A percentile compares a stretch with the other conserved stretches of the same genome.
Conservation (phyloP, 768 basidiomycete genomes). For the Tylopilus vinaceipallidus region DNA sequence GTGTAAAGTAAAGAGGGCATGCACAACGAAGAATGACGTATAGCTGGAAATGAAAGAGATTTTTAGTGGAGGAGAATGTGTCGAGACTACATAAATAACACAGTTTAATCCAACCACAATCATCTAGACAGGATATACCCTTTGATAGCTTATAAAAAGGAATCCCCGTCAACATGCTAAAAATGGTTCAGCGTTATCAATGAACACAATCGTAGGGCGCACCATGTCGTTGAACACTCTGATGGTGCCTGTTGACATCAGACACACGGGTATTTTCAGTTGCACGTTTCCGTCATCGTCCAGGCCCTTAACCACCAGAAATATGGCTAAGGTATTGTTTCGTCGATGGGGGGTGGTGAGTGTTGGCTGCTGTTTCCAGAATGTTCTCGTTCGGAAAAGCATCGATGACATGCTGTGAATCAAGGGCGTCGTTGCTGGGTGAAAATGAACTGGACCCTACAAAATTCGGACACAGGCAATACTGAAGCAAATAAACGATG, state of each 20-base stretch:
- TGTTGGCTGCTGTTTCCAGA: too few species aligned
- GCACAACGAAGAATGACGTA: constrained; percentile 22
- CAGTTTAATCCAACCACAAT: neutral
- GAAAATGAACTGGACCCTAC: too few species aligned
- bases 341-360: too few species aligned
- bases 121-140: neutral
- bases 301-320: constrained; percentile 11
- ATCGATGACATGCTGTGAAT: too few species aligned
- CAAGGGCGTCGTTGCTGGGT: too few species aligned
- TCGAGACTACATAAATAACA: constrained; percentile 5
- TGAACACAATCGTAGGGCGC: neutral
- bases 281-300: constrained; percentile 10
- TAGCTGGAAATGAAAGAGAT: constrained; percentile 21
- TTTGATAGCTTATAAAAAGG: neutral
- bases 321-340: too few species aligned
- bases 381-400: too few species aligned
- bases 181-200: neutral
- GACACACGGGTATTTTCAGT: constrained; percentile 12
- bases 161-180: constrained; percentile 17
- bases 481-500: constrained; percentile 22
- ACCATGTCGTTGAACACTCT: constrained; percentile 24
- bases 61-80: constrained; percentile 13
- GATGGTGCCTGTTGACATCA: constrained; percentile 23
- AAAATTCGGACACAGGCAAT: too few species aligned
- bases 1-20: constrained; percentile 21